These are phyloP conservation scores for Flaveria trinervia DNA, from an alignment of 129 eudicot genomes.

Conservation along the genomic window DNA sequence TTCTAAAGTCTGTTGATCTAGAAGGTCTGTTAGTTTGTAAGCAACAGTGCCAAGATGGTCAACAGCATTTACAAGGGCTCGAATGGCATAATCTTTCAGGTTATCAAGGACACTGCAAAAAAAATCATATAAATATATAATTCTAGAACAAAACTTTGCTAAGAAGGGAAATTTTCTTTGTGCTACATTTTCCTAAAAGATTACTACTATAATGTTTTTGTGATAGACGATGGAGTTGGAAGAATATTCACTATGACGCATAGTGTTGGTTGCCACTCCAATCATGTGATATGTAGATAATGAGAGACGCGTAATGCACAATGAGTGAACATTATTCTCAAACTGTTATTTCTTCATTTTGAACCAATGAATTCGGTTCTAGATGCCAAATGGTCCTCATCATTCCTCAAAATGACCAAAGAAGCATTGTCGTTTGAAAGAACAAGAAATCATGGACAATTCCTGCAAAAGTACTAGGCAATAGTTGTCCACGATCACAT, in stretches of 20 bases:
- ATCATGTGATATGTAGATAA: not conserved
- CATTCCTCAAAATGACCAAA: conserved; percentile 6
- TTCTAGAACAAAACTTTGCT: not conserved
- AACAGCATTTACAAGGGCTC: conserved; percentile 97
- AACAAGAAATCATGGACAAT: conserved; percentile 16
- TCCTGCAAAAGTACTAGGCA: conserved; percentile 14
- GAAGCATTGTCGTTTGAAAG: conserved; percentile 11
- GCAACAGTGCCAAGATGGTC: conserved; percentile 99
- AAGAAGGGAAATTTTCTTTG: not conserved
- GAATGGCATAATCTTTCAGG: conserved; percentile 89
- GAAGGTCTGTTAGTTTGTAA: conserved; percentile 79
- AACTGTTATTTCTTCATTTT: conserved; percentile 15
- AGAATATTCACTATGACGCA: conserved; percentile 4
- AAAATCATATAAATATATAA: not conserved
- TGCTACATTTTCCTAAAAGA: not conserved
- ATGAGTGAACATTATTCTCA: conserved; percentile 3
- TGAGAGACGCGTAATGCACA: conserved; percentile 9
- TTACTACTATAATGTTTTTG: not conserved
- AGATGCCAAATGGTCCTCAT: not conserved
- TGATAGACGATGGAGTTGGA: not conserved
- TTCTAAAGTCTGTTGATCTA: conserved; percentile 86
- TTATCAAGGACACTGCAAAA: conserved; percentile 86
- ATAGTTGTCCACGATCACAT: conserved; percentile 5
- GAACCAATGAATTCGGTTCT: conserved; percentile 3
- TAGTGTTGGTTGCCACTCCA: conserved; percentile 13